Evolutionary conservation across 257 asterid species (phyloP).

Genomic region (Solanum medicagineum): DNA sequence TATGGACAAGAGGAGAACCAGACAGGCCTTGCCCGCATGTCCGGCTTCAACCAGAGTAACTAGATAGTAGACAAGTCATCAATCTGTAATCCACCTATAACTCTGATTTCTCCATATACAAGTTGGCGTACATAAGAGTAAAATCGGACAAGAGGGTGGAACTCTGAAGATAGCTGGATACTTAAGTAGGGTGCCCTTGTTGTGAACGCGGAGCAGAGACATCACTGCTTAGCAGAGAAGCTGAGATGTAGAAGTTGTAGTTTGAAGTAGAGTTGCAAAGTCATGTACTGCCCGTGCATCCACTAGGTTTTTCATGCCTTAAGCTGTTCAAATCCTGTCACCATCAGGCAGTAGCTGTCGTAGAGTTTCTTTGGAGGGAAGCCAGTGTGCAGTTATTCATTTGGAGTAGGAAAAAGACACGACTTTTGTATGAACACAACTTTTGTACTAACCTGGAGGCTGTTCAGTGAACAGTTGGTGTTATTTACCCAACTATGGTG

Average conservation of each 20-base stretch:
- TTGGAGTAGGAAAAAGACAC: background rate
- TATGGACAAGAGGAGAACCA: slow-evolving; percentile 89
- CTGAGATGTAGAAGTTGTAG: background rate
- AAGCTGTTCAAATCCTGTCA: background rate
- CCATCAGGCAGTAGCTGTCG: background rate
- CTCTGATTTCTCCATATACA: background rate
- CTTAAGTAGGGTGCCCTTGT: background rate
- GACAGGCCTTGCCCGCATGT: slow-evolving; percentile 71
- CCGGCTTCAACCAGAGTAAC: slow-evolving; percentile 27
- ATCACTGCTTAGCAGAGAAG: background rate
- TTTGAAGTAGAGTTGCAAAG: background rate
- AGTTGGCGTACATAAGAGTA: background rate
- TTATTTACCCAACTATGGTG: background rate
- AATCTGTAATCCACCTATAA: background rate
- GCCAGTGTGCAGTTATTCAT: background rate
- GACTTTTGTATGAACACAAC: background rate
- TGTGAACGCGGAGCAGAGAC: background rate
- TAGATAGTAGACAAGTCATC: background rate
- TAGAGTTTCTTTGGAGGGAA: background rate
- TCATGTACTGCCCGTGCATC: background rate
- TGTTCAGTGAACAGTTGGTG: background rate
- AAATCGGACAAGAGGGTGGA: background rate
- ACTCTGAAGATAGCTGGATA: background rate
- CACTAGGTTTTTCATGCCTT: background rate
- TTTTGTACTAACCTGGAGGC: background rate